phyloP scores from a whole-genome alignment of 2,329 filamentous ascomycete species.

The Talaromyces sp. region DNA sequence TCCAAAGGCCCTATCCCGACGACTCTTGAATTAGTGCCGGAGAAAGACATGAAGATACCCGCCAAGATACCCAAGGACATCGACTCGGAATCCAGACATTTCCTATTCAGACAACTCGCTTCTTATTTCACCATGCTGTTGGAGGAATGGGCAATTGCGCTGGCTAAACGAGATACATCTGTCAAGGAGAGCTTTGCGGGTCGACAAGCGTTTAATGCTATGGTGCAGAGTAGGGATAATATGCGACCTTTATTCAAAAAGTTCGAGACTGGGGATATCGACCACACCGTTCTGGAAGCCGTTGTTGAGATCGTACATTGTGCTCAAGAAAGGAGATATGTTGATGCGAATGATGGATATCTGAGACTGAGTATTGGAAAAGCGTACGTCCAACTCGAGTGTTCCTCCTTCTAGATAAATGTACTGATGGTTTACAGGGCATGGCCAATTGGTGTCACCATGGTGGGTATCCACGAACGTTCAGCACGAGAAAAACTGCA shows the following conservation, averaged over 20 bases:
- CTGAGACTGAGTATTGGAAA: conserved; percentile 90
- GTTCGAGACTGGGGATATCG: conserved; percentile 76
- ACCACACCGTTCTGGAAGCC: conserved; percentile 74
- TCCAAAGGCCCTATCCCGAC: conserved; percentile 83
- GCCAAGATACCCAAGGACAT: conserved; percentile 54
- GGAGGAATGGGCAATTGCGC: conserved; percentile 76
- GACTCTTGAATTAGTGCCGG: conserved; percentile 72
- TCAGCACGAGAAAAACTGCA: conserved; percentile 94
- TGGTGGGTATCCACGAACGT: conserved; percentile 99
- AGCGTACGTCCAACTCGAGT: conserved; percentile 52
- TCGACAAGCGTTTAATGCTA: conserved; percentile 76
- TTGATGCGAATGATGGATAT: conserved; percentile 95
- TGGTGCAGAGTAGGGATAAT: conserved; percentile 83
- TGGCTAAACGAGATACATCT: conserved; percentile 58
- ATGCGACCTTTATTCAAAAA: conserved; percentile 87
- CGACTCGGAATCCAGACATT: conserved; percentile 64
- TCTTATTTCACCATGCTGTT: conserved; percentile 98
- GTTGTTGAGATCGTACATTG: conserved; percentile 89
- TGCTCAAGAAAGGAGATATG: conserved; percentile 86
- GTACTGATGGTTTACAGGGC: conserved; percentile 50
- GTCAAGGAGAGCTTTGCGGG: conserved; percentile 73
- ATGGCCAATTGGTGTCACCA: conserved; percentile 98
- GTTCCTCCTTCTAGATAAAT: neutral
- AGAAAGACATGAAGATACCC: conserved; percentile 84
- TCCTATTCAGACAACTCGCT: conserved; percentile 81